Percentiles rank a stretch among this genome's conserved stretches.
Evolutionary conservation across 148 eudicot species (phyloP).

Genomic region (Arbutus unedo): DNA sequence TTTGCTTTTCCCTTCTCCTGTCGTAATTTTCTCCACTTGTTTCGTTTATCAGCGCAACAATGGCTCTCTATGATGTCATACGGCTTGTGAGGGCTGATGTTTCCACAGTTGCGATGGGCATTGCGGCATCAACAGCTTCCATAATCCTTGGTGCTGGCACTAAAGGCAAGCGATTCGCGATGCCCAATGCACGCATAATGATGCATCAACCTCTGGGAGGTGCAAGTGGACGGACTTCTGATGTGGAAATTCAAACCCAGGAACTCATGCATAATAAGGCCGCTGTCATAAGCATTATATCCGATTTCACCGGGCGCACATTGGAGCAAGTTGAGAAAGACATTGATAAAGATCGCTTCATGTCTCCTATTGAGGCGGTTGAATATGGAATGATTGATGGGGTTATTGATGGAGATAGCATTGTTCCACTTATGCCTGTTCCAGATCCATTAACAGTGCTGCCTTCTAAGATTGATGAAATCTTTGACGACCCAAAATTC

Average conservation of each 20-base stretch:
- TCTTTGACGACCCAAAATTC: slow-evolving; percentile 59
- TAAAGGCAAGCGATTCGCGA: slow-evolving; percentile 85
- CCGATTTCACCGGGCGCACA: slow-evolving; percentile 63
- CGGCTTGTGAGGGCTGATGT: slow-evolving; percentile 80
- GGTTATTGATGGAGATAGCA: slow-evolving; percentile 69
- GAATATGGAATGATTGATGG: slow-evolving; percentile 91
- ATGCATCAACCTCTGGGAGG: slow-evolving; percentile 90
- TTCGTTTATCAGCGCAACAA: slow-evolving; percentile 56
- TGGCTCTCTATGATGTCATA: slow-evolving; percentile 82
- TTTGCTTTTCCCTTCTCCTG: neutral
- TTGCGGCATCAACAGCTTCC: slow-evolving; percentile 83
- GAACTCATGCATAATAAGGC: slow-evolving; percentile 71
- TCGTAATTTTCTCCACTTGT: slow-evolving; percentile 11
- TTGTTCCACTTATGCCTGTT: slow-evolving; percentile 75
- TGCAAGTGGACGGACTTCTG: slow-evolving; percentile 67
- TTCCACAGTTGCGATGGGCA: slow-evolving; percentile 77
- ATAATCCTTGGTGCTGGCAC: slow-evolving; percentile 78
- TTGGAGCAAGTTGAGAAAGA: slow-evolving; percentile 73
- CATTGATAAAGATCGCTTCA: slow-evolving; percentile 78
- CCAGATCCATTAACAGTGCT: slow-evolving; percentile 36
- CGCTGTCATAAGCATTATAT: slow-evolving; percentile 50
- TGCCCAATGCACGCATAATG: slow-evolving; percentile 90
- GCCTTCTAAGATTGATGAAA: slow-evolving; percentile 37
- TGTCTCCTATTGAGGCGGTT: slow-evolving; percentile 95
- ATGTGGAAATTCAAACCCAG: slow-evolving; percentile 75